Evolutionary conservation across 1,139 yeast genomes (phyloP).

Genomic region (Hemisphaericaspora xylofermentans): DNA sequence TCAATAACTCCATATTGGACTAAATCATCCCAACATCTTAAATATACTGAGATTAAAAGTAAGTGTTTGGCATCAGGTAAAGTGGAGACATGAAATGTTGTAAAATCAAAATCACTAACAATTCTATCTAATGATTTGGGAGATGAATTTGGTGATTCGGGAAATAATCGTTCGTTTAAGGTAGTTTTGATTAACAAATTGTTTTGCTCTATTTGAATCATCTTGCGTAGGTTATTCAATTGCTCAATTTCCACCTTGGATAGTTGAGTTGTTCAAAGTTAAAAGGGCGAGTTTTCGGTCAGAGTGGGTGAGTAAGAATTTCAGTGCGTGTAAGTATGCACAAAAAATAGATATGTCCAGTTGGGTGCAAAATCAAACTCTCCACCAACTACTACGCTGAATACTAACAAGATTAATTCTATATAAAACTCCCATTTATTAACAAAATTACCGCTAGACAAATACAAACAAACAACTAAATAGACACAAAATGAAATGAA

Average conservation of each 20-base stretch:
- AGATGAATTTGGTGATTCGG: constrained; percentile 26
- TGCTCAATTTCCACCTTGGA: too few species aligned
- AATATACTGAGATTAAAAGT: constrained; percentile 65
- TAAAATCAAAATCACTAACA: constrained; percentile 92
- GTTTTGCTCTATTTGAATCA: constrained; percentile 48
- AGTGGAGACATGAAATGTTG: constrained; percentile 88
- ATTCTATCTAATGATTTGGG: constrained; percentile 75
- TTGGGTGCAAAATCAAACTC: neutral
- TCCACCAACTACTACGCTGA: neutral
- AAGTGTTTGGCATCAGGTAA: constrained; percentile 62
- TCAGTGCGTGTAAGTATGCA: neutral
- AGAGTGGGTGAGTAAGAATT: too few species aligned
- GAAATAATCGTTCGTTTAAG: constrained; percentile 36
- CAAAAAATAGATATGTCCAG: neutral
- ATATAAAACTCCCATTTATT: neutral
- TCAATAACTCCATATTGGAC: constrained; percentile 61
- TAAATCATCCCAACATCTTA: constrained; percentile 78
- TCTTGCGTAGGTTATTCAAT: constrained; percentile 13
- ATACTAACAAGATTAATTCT: neutral
- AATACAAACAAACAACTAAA: neutral
- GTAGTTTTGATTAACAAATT: constrained; percentile 46
- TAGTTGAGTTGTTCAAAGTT: too few species aligned
- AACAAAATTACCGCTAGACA: neutral
- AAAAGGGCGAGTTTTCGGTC: too few species aligned
- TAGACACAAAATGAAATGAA: neutral